phyloP scores from a whole-genome alignment of 116 monocot genomes.

The Posidonia oceanica region DNA sequence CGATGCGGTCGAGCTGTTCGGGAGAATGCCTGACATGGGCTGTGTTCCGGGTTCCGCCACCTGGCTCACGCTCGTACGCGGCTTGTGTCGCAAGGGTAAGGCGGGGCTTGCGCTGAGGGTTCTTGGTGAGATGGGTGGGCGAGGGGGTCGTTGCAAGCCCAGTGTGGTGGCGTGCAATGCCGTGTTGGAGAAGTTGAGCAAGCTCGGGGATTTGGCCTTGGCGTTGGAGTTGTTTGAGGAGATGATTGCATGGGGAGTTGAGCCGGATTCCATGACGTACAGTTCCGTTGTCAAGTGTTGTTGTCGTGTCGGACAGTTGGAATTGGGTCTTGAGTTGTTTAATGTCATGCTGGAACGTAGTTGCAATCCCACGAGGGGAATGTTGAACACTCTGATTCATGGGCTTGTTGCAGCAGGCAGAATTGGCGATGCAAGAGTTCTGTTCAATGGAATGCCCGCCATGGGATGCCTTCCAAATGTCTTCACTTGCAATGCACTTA shows the following conservation, averaged over 20 bases:
- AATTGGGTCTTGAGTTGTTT: conserved; percentile 18
- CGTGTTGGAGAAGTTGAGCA: background rate
- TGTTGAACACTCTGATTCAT: conserved; percentile 8
- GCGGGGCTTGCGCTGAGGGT: background rate
- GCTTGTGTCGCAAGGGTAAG: background rate
- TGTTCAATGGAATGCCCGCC: conserved; percentile 19
- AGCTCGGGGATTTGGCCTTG: background rate
- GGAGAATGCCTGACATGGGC: background rate
- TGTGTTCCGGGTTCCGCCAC: background rate
- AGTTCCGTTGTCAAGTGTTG: conserved; percentile 20
- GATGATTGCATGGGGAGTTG: conserved; percentile 1
- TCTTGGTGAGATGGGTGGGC: background rate
- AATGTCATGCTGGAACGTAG: conserved; percentile 18
- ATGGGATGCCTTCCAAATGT: conserved; percentile 13
- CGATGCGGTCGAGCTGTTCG: background rate
- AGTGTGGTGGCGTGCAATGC: conserved; percentile 1
- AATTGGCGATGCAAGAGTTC: conserved; percentile 11
- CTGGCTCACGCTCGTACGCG: conserved; percentile 1
- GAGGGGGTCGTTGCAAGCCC: background rate
- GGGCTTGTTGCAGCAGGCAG: conserved; percentile 6
- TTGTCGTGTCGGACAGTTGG: conserved; percentile 5
- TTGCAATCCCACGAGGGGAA: background rate
- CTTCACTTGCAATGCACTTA: conserved; percentile 9
- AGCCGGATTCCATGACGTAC: conserved; percentile 11
- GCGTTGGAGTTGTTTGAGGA: conserved; percentile 6